Conservation (phyloP, 371 early-diverging fungal species). For the Basidiobolus meristosporus region DNA sequence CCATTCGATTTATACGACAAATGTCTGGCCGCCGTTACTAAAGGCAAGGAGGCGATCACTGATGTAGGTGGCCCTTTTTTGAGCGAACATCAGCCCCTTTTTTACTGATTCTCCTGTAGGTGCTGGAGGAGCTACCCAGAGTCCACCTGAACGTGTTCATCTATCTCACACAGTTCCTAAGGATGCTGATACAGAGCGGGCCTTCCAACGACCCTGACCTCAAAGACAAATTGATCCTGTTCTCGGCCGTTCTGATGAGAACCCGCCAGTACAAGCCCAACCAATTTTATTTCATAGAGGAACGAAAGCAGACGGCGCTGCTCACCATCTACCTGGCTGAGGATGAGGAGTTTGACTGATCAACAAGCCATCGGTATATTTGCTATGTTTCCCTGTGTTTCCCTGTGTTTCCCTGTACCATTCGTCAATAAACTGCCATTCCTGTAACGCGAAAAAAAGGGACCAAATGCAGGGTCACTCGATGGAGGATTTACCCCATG, state of each 20-base stretch:
- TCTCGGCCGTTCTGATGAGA: neutral
- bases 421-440: too few species aligned
- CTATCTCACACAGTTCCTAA: constrained; percentile 52
- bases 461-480: too few species aligned
- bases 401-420: too few species aligned
- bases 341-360: too few species aligned
- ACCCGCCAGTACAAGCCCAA: neutral
- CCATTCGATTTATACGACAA: constrained; percentile 33
- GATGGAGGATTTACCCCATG: too few species aligned
- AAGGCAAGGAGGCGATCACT: constrained; percentile 15
- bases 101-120: constrained; percentile 8
- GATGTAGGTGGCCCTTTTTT: constrained; percentile 10
- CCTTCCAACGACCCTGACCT: constrained; percentile 13
- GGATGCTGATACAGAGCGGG: constrained; percentile 29
- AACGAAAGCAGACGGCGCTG: too few species aligned
- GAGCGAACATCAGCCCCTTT: constrained; percentile 7
- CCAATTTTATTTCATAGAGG: neutral
- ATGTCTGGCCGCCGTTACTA: constrained; percentile 34
- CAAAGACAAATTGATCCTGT: constrained; percentile 19
- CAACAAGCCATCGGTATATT: too few species aligned
- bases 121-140: constrained; percentile 31
- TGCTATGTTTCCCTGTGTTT: too few species aligned
- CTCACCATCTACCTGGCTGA: too few species aligned
- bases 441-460: too few species aligned
- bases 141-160: constrained; percentile 50